Base-by-base conservation (phyloP, 192 early-diverging fungal genomes). In the Jimgerdemannia lactiflua region DNA sequence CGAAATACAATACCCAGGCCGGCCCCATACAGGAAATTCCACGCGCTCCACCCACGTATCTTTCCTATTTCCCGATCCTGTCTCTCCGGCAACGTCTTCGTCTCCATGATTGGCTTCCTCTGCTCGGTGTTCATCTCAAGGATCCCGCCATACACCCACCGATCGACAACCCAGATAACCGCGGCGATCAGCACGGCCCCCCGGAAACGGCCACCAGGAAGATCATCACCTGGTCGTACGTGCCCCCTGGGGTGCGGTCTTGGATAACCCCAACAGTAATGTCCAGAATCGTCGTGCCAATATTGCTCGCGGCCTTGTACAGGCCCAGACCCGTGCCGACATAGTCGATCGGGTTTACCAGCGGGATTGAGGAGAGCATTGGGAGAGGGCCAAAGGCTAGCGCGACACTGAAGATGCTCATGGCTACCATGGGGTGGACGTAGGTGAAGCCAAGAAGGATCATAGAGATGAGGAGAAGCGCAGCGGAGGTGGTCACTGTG, bases 241-340 rank as follows among this genome's bases (percentile, higher is more conserved):
- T 78, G 29, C 78, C 76, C 9, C 77, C n/a, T 20, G 77, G 68
- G 3, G 80, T 81, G 14, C 75, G 69, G 42, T 91, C 90, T 44
- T 91, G 90, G 66, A 91, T 77, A 42, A 85, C 83, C 42, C 90
- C 90, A 39, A 91, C 83, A 43, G 86, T 75, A 65, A 89, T 87
- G 66, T 89, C 89, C 17, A 89, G 84, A 29, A 89, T 86, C 2
- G 88, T 86, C 3, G 86, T 84, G 17, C 88, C 90, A 11, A 87
- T 85, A 71, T 90, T 89, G 77, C 85, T 87, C 0, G 87, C 84
- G n/a, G 81, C 85, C 78, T 91, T 91, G 83, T 89, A 91, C 11
- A 91, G 77, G 4, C 90, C 88, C 40, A 89, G 72, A 8, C 86
- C 88, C 3, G 90, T 90, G 44, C 90, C 90, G 43, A 90, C 81